These are phyloP conservation scores for Tubosaeta sp. DNA, from an alignment of 768 basidiomycete species.

Conservation along the genomic window DNA sequence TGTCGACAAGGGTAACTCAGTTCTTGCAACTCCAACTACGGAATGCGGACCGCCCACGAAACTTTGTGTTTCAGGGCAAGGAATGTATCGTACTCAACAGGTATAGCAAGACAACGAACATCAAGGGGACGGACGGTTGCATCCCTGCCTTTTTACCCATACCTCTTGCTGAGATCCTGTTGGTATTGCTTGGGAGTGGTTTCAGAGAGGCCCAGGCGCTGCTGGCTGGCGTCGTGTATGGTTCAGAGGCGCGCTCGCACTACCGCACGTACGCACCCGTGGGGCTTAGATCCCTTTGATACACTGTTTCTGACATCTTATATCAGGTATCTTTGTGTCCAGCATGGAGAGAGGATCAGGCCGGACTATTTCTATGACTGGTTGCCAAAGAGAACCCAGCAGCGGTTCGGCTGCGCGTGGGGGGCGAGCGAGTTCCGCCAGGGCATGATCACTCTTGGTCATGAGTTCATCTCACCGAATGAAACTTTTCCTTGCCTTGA, in stretches of 20 bases:
- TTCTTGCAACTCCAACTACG: constrained; percentile 2
- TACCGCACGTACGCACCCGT: constrained; percentile 1
- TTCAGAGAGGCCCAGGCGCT: constrained; percentile 5
- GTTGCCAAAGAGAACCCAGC: neutral
- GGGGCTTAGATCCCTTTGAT: neutral
- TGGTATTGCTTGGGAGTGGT: neutral
- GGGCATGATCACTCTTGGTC: constrained; percentile 2
- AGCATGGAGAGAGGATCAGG: neutral
- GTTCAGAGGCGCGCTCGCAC: neutral
- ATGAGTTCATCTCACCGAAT: constrained; percentile 2
- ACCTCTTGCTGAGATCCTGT: neutral
- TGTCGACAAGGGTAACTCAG: neutral
- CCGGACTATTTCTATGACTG: neutral
- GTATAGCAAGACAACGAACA: constrained; percentile 6
- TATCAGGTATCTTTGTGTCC: constrained; percentile 4
- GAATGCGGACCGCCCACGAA: neutral
- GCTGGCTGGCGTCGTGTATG: neutral
- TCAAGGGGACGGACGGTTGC: neutral
- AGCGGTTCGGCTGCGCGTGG: constrained; percentile 1
- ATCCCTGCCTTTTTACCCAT: neutral
- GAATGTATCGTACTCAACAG: neutral
- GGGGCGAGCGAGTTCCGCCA: constrained; percentile 3
- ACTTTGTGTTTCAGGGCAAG: constrained; percentile 1
- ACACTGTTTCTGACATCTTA: neutral
- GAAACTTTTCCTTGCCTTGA: neutral